Conservation (phyloP, 306 rosid species). For the Begonia peltatifolia region DNA sequence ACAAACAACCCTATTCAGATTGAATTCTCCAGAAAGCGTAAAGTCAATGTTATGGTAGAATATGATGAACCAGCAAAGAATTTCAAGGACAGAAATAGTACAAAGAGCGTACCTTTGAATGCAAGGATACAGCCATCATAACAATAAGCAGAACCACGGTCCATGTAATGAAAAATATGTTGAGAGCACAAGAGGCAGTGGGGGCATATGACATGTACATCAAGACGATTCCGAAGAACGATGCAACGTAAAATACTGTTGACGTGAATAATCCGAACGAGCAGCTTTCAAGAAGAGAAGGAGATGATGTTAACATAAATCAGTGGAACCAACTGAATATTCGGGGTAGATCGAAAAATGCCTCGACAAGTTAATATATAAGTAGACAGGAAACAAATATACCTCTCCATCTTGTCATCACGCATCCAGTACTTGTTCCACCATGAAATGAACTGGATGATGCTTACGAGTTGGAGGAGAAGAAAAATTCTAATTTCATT, state of each 20-base stretch:
- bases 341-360: no score
- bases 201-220: conserved; percentile 43
- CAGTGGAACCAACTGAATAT: no score
- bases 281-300: conserved; percentile 40
- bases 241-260: conserved; percentile 49
- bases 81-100: not conserved
- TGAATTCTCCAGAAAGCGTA: no score
- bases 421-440: conserved; percentile 88
- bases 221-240: conserved; percentile 47
- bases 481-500: conserved; percentile 30
- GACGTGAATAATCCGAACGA: conserved; percentile 57
- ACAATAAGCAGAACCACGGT: conserved; percentile 58
- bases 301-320: not conserved
- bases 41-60: no score
- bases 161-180: conserved; percentile 82
- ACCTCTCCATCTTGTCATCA: conserved; percentile 48
- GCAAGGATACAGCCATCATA: conserved; percentile 50
- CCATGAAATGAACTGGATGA: conserved; percentile 71
- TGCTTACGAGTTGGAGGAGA: conserved; percentile 57
- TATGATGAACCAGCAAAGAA: no score
- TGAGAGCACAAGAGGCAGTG: conserved; percentile 44
- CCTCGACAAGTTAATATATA: no score
- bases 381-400: conserved; percentile 1
- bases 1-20: no score
- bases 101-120: conserved; percentile 49